Evolutionary conservation across 805 yeast genomes (phyloP).

Genomic region (Candida methanosorbosa): DNA sequence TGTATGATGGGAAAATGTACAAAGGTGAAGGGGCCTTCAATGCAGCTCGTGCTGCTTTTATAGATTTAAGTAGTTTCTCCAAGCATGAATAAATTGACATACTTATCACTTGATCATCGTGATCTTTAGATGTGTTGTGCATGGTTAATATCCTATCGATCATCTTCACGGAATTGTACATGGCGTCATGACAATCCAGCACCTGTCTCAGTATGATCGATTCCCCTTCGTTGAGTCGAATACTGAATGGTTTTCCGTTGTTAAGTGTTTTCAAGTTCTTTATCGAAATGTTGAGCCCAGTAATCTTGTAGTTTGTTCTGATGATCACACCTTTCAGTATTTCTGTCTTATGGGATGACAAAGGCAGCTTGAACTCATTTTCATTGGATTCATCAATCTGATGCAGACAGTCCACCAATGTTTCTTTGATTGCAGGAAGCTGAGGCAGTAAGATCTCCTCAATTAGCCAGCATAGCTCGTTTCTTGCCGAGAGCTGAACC

Average conservation of each 20-base stretch:
- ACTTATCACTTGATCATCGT: conserved; percentile 10
- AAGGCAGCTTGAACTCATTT: conserved; percentile 44
- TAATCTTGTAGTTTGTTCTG: conserved; percentile 44
- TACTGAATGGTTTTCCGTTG: conserved; percentile 30
- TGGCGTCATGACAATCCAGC: conserved; percentile 23
- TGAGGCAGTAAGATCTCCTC: conserved; percentile 37
- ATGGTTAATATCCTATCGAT: conserved; percentile 28
- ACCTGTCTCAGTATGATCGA: conserved; percentile 34
- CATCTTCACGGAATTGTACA: conserved; percentile 34
- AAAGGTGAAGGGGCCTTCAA: conserved; percentile 45
- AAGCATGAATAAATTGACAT: conserved; percentile 14
- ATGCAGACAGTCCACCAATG: conserved; percentile 30
- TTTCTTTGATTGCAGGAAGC: conserved; percentile 36
- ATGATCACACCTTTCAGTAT: conserved; percentile 52
- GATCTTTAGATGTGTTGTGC: conserved; percentile 7
- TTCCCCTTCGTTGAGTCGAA: conserved; percentile 28
- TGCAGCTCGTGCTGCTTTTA: conserved; percentile 23
- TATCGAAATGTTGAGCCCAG: conserved; percentile 34
- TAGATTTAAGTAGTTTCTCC: conserved; percentile 22
- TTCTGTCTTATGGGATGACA: conserved; percentile 46
- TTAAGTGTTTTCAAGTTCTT: conserved; percentile 27
- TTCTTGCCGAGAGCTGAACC: no score
- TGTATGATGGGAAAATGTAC: conserved; percentile 50
- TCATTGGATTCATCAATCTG: conserved; percentile 27
- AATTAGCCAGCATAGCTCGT: conserved; percentile 39